Evolutionary conservation across 2,329 filamentous ascomycete species (phyloP).

Genomic region (Botrytis galanthina): DNA sequence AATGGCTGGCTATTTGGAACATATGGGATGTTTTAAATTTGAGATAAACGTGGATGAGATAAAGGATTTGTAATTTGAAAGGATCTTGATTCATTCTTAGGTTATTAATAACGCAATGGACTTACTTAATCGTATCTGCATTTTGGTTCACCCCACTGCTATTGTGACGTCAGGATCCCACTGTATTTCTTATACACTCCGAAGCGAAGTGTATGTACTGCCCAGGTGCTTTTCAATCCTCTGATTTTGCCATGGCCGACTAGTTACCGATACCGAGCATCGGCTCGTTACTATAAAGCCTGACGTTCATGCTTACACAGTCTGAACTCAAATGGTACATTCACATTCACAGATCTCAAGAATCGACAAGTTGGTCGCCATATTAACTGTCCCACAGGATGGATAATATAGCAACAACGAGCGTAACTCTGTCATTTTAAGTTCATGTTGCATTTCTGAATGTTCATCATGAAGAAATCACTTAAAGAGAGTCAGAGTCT

Average conservation of each 20-base stretch:
- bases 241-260: background rate
- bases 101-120: background rate
- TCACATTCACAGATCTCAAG: background rate
- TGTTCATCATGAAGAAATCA: background rate
- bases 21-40: too few species aligned
- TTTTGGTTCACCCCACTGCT: background rate
- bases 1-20: background rate
- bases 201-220: background rate
- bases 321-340: background rate
- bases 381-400: background rate
- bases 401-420: background rate
- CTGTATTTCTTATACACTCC: too few species aligned
- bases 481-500: accelerated
- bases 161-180: background rate
- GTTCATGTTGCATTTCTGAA: background rate
- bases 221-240: background rate
- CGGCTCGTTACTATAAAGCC: background rate
- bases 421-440: background rate
- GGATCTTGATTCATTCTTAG: background rate
- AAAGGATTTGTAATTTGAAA: background rate
- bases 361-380: background rate
- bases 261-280: background rate
- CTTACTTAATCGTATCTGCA: background rate
- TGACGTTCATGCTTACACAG: background rate
- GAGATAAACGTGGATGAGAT: background rate